phyloP scores from a whole-genome alignment of 2,329 filamentous ascomycete species.

The Fusarium torulosum region DNA sequence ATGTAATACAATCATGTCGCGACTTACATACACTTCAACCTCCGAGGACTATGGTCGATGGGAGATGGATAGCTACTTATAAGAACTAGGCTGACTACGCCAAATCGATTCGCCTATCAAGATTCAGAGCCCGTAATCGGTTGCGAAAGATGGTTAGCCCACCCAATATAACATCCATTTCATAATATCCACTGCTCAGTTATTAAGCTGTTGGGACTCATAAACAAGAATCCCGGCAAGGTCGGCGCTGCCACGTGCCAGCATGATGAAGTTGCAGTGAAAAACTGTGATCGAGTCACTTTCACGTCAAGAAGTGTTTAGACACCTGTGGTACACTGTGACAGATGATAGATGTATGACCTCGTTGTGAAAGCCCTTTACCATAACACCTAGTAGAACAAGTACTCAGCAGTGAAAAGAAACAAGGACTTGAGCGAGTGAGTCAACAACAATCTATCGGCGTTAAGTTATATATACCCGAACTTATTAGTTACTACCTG shows the following conservation, averaged over 20 bases:
- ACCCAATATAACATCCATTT: background rate
- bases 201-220: background rate
- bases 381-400: background rate
- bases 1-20: background rate
- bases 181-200: background rate
- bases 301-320: background rate
- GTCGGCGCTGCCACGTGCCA: conserved; percentile 20
- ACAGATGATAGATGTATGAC: background rate
- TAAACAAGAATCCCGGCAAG: background rate
- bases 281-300: background rate
- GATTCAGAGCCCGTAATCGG: background rate
- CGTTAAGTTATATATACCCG: background rate
- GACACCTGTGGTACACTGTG: background rate
- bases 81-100: background rate
- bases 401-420: background rate
- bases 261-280: background rate
- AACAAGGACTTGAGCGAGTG: background rate
- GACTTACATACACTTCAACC: no score
- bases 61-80: no score
- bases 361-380: background rate
- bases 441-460: background rate
- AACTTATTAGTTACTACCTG: background rate
- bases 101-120: background rate
- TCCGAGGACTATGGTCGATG: no score
- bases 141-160: background rate